These are phyloP conservation scores for Zygosaccharomyces gambellarensis DNA, from an alignment of 805 yeast genomes.

Conservation along the genomic window DNA sequence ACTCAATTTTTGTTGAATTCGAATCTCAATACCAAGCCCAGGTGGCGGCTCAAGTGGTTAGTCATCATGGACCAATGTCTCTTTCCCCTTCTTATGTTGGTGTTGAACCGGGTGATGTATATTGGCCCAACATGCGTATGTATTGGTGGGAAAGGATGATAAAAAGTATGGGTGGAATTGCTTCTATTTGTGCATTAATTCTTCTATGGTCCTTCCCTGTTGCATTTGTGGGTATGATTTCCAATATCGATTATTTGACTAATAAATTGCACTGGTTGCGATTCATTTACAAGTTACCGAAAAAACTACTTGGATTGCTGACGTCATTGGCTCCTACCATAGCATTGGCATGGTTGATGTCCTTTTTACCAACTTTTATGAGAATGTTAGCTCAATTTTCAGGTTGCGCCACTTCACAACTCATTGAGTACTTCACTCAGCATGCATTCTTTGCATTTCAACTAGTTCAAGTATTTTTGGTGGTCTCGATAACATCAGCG, in stretches of 20 bases:
- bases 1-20: constrained; percentile 75
- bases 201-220: constrained; percentile 74
- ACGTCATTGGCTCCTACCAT: constrained; percentile 68
- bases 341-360: constrained; percentile 60
- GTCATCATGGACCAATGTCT: constrained; percentile 62
- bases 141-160: constrained; percentile 74
- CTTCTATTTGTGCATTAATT: constrained; percentile 52
- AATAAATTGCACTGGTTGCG: constrained; percentile 49
- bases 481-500: constrained; percentile 66
- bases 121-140: constrained; percentile 70
- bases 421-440: constrained; percentile 60
- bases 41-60: constrained; percentile 57
- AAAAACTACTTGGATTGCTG: constrained; percentile 51
- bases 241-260: constrained; percentile 61
- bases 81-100: constrained; percentile 60
- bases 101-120: constrained; percentile 55
- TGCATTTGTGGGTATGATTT: constrained; percentile 70
- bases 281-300: constrained; percentile 55
- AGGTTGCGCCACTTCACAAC: constrained; percentile 55
- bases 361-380: constrained; percentile 59
- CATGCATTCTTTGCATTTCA: constrained; percentile 65
- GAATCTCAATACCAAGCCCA: constrained; percentile 73
- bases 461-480: constrained; percentile 65
- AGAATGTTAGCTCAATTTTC: constrained; percentile 56
- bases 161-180: constrained; percentile 48